A percentile compares a stretch with the other conserved stretches of the same genome.
Conservation (phyloP, 768 basidiomycete species). For the Pilatotrama ljubarskyi region DNA sequence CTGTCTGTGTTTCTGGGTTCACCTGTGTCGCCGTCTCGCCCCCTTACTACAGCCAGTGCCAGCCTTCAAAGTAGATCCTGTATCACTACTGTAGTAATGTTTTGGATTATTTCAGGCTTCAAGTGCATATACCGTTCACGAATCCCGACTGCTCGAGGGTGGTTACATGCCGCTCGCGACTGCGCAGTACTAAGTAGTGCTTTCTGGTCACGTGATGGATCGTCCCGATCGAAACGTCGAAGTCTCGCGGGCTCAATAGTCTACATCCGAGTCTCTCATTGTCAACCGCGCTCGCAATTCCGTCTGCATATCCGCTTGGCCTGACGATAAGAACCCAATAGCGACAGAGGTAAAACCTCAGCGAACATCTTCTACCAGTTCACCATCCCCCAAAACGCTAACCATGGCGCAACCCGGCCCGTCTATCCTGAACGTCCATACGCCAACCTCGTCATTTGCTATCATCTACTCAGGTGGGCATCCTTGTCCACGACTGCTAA, state of each 20-base stretch:
- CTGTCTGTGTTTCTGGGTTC: conserved; percentile 23
- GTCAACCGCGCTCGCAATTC: neutral
- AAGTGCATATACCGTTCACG: too few species aligned
- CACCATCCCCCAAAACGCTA: conserved; percentile 28
- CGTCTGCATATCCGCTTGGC: neutral
- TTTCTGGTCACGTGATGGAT: conserved; percentile 7
- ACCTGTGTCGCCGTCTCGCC: conserved; percentile 27
- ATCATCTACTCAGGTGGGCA: conserved; percentile 72
- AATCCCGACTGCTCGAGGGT: too few species aligned
- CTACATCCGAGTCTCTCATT: neutral
- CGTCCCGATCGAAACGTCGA: conserved; percentile 7
- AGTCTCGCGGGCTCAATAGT: neutral
- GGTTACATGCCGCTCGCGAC: too few species aligned
- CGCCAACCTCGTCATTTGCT: conserved; percentile 72
- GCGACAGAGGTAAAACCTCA: neutral
- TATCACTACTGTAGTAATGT: neutral
- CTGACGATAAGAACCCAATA: neutral
- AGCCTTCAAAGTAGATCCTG: conserved; percentile 5
- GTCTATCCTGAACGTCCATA: conserved; percentile 70
- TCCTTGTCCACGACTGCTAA: neutral
- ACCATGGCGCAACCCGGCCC: conserved; percentile 32
- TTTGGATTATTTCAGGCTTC: too few species aligned
- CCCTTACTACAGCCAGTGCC: conserved; percentile 32
- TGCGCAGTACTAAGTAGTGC: neutral
- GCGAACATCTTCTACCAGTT: conserved; percentile 4